A percentile compares a stretch with the other conserved stretches of the same genome.
Evolutionary conservation across 2,329 filamentous ascomycete genomes (phyloP).

Genomic region (Ascochyta clinopodiicola): DNA sequence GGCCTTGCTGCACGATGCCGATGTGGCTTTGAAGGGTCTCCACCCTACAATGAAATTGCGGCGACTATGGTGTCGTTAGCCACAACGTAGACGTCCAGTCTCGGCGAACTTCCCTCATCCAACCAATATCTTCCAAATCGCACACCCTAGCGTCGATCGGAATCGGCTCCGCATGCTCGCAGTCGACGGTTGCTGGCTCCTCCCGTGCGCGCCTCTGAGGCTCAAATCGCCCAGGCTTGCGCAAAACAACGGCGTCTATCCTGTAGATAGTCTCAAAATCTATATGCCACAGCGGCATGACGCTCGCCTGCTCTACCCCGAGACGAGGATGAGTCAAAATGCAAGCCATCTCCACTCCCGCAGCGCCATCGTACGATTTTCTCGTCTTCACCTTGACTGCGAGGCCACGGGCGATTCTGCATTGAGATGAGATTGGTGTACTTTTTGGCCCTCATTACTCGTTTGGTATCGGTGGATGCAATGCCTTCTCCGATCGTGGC

Average conservation of each 20-base stretch:
- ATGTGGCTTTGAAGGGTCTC: not conserved
- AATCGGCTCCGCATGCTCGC: not conserved
- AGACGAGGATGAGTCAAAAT: conserved; percentile 1
- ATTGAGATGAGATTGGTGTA: not conserved
- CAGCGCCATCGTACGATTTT: not conserved
- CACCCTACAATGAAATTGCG: not conserved
- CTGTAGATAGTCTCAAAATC: not conserved
- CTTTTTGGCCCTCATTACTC: not conserved
- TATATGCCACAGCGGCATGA: not conserved
- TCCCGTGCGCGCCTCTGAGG: not conserved
- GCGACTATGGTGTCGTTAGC: not conserved
- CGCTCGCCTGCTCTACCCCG: not conserved
- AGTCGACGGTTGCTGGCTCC: not conserved
- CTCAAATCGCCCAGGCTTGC: conserved; percentile 2
- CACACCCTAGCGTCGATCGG: not conserved
- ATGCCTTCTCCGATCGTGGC: conserved; percentile 2
- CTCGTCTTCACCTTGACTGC: not conserved
- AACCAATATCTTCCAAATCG: not conserved
- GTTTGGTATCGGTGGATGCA: not conserved
- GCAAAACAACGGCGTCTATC: conserved; percentile 8
- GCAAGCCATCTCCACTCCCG: not conserved
- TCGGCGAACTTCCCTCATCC: not conserved
- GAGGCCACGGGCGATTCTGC: not conserved
- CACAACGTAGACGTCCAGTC: not conserved
- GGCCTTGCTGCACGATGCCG: conserved; percentile 1